Evolutionary conservation across 2,329 filamentous ascomycete species (phyloP), one percentile per base, ranked within the genome.

Genomic region (Pseudogymnoascus sp.): DNA sequence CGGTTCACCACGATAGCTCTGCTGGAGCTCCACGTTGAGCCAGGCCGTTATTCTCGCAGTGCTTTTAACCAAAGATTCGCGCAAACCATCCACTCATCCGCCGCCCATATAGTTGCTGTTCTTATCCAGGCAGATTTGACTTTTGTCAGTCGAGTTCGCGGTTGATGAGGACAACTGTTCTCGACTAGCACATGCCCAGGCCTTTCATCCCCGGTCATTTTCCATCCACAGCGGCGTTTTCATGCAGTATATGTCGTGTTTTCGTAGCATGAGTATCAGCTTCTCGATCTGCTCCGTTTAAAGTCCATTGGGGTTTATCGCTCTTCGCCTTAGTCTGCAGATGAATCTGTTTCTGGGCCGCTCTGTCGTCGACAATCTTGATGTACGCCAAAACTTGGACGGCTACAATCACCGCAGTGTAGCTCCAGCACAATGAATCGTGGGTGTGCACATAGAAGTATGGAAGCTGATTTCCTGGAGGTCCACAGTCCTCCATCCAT

Each of bases 341-440:
- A 64, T 66, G 36, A 64, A 63, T 60, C 63, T 66, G 15, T 64
- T 64, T 33, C 59, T 64, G 61, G 64, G 67, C 59, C 64, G 66
- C 39, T 37, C 70, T 64, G 43, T 69, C 70, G 8, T 68, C 67
- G 22, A 58, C 63, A 5, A 74, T 68, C 38, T 65, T 67, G 35
- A 68, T 71, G 63, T 72, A 74, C 2, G 70, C 71, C 18, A 71
- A 63, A 28, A 75, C 61, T 59, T 76, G 74, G 7, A 74, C 61
- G 8, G 70, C 62, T 6, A 76, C 73, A 70, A 76, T 75, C 53
- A 75, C 58, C 9, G 67, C 64, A 18, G 74, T 75, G 61, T 75
- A 76, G 37, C 67, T 67, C 71, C 71, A 75, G 60, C 74, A 75
- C n/a, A 75, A 61, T 11, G 67, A 65, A 30, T 75, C 70, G 57